Evolutionary conservation across 345 rosid genomes (phyloP), one percentile per base, ranked within the genome.

Genomic region (Carallia pectinifolia): DNA sequence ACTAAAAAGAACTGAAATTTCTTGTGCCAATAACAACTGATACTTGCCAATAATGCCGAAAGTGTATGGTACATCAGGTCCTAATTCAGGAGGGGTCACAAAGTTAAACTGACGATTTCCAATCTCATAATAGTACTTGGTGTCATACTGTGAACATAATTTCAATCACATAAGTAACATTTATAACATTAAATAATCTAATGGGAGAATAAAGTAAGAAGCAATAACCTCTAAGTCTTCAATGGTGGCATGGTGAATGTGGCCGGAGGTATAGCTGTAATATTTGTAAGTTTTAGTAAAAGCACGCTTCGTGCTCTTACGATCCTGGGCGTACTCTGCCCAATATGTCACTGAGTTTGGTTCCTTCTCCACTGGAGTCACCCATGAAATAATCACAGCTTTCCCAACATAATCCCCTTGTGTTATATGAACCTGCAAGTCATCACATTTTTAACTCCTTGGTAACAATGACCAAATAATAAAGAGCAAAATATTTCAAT

Each of bases 41-140:
- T 37, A 23, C 68, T 66, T 50, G 66, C 85, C 85, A 6, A 81
- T 78, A 65, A 81, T 47, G 7, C 85, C 85, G 62, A 78, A 81
- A 6, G 80, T 78, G 47, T 72, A 78, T 0, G 82, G 82, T 7
- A 72, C 82, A 63, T 81, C 85, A 6, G 80, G 85, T 27, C 85
- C 85, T 1, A 62, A 67, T 68, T 66, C 48, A 2, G 82, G 85
- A 53, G 85, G 80, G 34, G 82, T 81, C 10, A 54, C 18, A 59
- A 81, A 81, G 17, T 17, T 60, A 63, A 81, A 81, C 47, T 30
- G 61, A n/a, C 85, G 77, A 6, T 27, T 30, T 6, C 81, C 81
- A 39, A 81, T 54, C 39, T 77, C 65, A 33, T 81, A 81, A 48
- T 64, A 68, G 53, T 81, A 81, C 27, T 48, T 48, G n/a, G 81